A percentile compares a stretch with the other conserved stretches of the same genome.
phyloP scores from a whole-genome alignment of 75 land plant genomes.

The Selaginella moellendorffii region DNA sequence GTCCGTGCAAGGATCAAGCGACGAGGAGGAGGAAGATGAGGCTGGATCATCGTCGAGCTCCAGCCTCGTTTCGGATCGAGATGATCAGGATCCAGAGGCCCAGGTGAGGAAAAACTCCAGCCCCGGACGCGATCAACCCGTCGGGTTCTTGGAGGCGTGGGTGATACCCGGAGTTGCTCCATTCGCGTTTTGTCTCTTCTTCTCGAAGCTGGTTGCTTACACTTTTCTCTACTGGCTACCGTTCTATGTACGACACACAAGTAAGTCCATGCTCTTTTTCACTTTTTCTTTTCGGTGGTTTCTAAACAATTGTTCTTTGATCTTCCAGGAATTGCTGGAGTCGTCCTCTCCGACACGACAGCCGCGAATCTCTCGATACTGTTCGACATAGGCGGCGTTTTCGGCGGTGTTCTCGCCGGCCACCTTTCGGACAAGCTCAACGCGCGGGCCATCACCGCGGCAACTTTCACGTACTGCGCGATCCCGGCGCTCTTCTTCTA shows the following conservation, averaged over 20 bases:
- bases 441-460: slow-evolving; percentile 28
- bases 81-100: not conserved
- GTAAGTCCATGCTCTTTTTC: slow-evolving; percentile 20
- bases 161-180: slow-evolving; percentile 91
- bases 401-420: slow-evolving; percentile 15
- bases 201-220: slow-evolving; percentile 88
- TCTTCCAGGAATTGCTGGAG: not conserved
- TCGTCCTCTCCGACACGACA: not conserved
- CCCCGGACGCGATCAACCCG: slow-evolving; percentile 13
- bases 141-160: slow-evolving; percentile 86
- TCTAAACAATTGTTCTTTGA: not conserved
- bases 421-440: slow-evolving; percentile 24
- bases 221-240: slow-evolving; percentile 98
- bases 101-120: not conserved
- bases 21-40: not conserved
- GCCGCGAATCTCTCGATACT: not conserved
- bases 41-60: too few relatives aligned
- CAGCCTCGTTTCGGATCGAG: too few relatives aligned
- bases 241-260: slow-evolving; percentile 84
- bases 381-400: not conserved
- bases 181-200: slow-evolving; percentile 84
- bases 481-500: slow-evolving; percentile 23
- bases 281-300: not conserved
- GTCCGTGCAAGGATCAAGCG: too few relatives aligned
- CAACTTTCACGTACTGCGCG: slow-evolving; percentile 20